Evolutionary conservation across 1,139 yeast genomes (phyloP), one percentile per base, ranked within the genome.

Genomic region (Debaryomyces nepalensis): DNA sequence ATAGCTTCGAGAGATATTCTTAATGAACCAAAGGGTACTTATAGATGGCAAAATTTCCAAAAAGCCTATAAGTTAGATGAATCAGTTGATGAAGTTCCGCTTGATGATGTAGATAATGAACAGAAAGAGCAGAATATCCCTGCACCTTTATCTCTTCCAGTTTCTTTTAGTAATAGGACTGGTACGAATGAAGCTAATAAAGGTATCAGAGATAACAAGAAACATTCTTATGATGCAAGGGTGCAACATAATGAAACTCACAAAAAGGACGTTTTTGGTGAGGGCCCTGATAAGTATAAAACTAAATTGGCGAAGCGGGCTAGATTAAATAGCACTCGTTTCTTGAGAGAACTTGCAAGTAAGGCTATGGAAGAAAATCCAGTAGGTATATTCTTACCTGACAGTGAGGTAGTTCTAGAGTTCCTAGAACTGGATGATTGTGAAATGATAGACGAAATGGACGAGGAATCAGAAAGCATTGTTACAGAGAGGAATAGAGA

Each of bases 191-290:
- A 80, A 47, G 96, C 89, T 23, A 91, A 91, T 57, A 69, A 71
- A 41, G 98, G 98, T 40, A 78, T 91, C 24, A 73, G 96, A 47
- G 97, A 90, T 48, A 82, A 79, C 58, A 91, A 91, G 67, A 81
- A 84, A 44, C 79, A 82, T 43, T 87, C 96, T 14, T 75, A 82
- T 2, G 98, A 91, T 63, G 76, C 89, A 1, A 77, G 98, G 57
- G 84, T 91, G 33, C 84, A 84, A 42, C 82, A 82, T 38, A 87
- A 77, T 55, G 69, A 69, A 9, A 64, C 61, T 16, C 97, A 91
- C 58, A 68, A 72, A 43, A 68, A 69, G 14, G 97, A 91, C 61
- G 95, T 90, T 9, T 77, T 69, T 8, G 97, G 97, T 5, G 70
- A 71, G 22, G 97, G 97, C 5, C 53, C 64, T 5, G 97, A 90